Evolutionary conservation across 2,329 filamentous ascomycete genomes (phyloP).

Genomic region (Botrytis hyacinthi): DNA sequence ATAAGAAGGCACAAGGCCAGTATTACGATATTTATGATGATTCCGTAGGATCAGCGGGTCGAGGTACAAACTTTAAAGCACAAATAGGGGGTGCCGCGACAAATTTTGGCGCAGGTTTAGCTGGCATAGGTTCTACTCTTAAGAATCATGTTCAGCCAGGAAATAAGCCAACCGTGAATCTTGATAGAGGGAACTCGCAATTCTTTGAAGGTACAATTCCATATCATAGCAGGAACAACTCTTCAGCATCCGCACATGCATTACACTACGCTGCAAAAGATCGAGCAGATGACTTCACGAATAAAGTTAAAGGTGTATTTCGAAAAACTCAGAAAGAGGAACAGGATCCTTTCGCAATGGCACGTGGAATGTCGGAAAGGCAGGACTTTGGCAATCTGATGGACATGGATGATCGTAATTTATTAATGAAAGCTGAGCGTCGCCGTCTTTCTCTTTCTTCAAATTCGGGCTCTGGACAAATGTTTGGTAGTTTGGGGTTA

Average conservation of each 20-base stretch:
- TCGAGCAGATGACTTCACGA: constrained; percentile 45
- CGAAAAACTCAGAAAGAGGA: constrained; percentile 37
- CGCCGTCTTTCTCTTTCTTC: constrained; percentile 28
- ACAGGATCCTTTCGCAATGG: constrained; percentile 43
- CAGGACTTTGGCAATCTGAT: constrained; percentile 35
- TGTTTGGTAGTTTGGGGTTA: constrained; percentile 33
- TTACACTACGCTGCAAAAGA: constrained; percentile 35
- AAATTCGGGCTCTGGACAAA: constrained; percentile 25
- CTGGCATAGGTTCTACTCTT: constrained; percentile 32
- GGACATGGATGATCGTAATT: constrained; percentile 34
- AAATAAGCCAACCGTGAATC: constrained; percentile 46
- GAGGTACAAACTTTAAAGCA: constrained; percentile 27
- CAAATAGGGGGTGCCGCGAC: constrained; percentile 26
- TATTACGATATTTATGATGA: constrained; percentile 16
- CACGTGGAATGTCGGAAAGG: constrained; percentile 33
- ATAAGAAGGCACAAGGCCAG: constrained; percentile 20
- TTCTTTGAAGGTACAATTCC: constrained; percentile 42
- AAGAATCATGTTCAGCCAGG: constrained; percentile 35
- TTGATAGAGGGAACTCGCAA: constrained; percentile 55
- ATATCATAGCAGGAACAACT: constrained; percentile 44
- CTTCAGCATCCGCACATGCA: constrained; percentile 29
- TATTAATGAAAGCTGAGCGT: constrained; percentile 32
- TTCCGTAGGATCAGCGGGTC: constrained; percentile 26
- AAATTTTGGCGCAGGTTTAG: constrained; percentile 27
- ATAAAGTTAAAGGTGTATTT: constrained; percentile 43